These are phyloP conservation scores for Wallacemonas sp. DNA, from an alignment of 208 protist genomes.

Conservation along the genomic window DNA sequence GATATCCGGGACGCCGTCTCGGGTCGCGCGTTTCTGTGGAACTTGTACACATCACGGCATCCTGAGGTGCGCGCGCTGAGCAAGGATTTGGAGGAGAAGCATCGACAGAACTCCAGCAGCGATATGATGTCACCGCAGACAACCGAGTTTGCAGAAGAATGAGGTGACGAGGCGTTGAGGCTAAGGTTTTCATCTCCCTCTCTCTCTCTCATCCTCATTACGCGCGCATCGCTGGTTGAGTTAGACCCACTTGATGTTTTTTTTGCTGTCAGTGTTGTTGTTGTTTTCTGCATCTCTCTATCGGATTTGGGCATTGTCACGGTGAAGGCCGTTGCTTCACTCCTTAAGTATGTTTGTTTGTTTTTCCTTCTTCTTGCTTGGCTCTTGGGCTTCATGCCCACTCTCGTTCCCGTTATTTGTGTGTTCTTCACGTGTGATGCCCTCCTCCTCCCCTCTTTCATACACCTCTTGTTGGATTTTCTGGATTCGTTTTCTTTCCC, in stretches of 20 bases:
- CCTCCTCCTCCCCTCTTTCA: background rate
- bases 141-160: background rate
- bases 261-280: too few species aligned
- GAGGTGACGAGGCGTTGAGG: background rate
- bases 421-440: background rate
- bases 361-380: conserved; percentile 20
- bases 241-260: too few species aligned
- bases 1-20: conserved; percentile 59
- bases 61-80: conserved; percentile 78
- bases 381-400: background rate
- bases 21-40: conserved; percentile 77
- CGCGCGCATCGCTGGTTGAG: background rate
- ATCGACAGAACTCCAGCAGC: conserved; percentile 23
- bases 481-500: too few species aligned
- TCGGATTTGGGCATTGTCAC: too few species aligned
- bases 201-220: background rate
- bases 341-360: background rate
- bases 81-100: conserved; percentile 45
- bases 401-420: background rate
- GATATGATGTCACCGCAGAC: background rate
- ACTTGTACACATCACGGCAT: conserved; percentile 72
- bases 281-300: too few species aligned
- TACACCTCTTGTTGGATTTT: background rate
- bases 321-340: background rate
- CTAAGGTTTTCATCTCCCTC: background rate